Evolutionary conservation across 345 rosid species (phyloP).

Genomic region (Citrus sp.): DNA sequence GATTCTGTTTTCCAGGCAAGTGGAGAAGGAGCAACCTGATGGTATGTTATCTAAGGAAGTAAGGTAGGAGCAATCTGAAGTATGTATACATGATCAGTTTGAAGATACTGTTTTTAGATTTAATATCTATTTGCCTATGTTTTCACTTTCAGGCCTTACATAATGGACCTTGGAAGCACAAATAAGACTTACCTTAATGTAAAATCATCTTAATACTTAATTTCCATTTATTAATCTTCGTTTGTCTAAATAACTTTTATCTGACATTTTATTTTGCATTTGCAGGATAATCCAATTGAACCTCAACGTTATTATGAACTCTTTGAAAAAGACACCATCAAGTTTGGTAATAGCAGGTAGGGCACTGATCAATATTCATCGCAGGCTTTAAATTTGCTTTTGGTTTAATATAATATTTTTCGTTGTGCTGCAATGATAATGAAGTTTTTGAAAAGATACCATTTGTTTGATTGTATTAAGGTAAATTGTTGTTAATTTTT

Average conservation of each 20-base stretch:
- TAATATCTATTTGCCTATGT: conserved; percentile 13
- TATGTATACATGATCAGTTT: background rate
- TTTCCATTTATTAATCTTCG: conserved; percentile 8
- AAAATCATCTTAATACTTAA: conserved; percentile 20
- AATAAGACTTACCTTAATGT: conserved; percentile 90
- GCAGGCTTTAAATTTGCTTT: background rate
- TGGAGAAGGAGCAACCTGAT: conserved; percentile 73
- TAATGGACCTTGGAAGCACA: conserved; percentile 99
- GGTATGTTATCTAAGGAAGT: conserved; percentile 62
- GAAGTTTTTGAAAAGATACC: conserved; percentile 79
- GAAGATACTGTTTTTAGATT: background rate
- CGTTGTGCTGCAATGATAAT: conserved; percentile 35
- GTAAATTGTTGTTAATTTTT: conserved; percentile 18
- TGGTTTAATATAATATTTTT: background rate
- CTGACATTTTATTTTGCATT: conserved; percentile 21
- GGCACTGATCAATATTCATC: conserved; percentile 2
- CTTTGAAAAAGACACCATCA: conserved; percentile 87
- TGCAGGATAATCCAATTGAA: conserved; percentile 82
- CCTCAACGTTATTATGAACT: conserved; percentile 93
- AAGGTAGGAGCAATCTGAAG: conserved; percentile 39
- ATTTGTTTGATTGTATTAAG: conserved; percentile 85
- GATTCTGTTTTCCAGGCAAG: conserved; percentile 50
- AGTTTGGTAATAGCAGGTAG: conserved; percentile 97
- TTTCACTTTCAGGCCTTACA: conserved; percentile 61
- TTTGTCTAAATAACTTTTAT: background rate